Percentiles rank a stretch among this genome's conserved stretches.
Evolutionary conservation across 306 rosid species (phyloP).

Genomic region (Oxytropis ochrocephala): DNA sequence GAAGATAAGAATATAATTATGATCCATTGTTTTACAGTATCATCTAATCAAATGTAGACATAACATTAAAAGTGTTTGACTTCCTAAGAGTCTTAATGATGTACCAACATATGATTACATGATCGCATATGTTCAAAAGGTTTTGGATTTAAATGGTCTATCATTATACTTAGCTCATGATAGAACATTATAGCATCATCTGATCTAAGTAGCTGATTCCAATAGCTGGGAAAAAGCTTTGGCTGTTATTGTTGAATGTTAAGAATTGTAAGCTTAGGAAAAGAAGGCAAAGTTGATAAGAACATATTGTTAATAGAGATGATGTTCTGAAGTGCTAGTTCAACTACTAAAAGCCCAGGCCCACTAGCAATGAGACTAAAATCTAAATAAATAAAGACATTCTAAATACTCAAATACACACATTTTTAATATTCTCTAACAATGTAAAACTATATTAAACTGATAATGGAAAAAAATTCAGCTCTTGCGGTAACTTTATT

Average conservation of each 20-base stretch:
- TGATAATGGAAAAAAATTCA: slow-evolving; percentile 2
- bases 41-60: background rate
- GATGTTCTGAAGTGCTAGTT: background rate
- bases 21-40: background rate
- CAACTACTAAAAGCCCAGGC: background rate
- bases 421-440: background rate
- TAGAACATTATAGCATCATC: background rate
- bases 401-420: background rate
- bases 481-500: background rate
- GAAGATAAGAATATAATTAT: background rate
- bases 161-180: background rate
- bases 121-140: background rate
- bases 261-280: background rate
- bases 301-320: background rate
- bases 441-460: background rate
- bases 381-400: background rate
- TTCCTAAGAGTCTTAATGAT: background rate
- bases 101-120: background rate
- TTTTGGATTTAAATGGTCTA: background rate
- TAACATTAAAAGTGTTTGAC: background rate
- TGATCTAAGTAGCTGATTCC: background rate
- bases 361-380: background rate
- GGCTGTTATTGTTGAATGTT: background rate
- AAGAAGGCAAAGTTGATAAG: background rate
- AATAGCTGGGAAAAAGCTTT: background rate